Conservation (phyloP, 108 stramenopile species). For the Pseudonitzschia multiseries region DNA sequence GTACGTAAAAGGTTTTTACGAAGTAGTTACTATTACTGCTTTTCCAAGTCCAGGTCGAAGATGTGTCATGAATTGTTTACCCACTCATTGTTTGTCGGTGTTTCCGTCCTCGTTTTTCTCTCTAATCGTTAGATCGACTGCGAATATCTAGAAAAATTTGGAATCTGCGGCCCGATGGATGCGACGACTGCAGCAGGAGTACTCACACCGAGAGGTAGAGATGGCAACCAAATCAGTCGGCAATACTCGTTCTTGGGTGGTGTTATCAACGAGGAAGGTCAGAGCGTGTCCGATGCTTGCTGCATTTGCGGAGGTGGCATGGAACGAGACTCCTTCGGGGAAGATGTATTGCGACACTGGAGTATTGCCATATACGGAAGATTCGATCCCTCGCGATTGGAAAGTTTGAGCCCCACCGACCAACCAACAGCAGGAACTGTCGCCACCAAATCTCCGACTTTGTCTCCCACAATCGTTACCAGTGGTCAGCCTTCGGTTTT, state of each 20-base stretch:
- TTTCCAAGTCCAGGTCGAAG: neutral
- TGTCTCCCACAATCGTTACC: neutral
- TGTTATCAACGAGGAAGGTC: constrained; percentile 3
- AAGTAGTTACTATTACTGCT: no score
- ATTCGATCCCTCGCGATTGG: neutral
- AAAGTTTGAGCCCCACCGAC: neutral
- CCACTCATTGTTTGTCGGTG: no score
- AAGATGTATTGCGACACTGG: neutral
- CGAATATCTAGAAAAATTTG: constrained; percentile 9
- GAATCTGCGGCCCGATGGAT: neutral
- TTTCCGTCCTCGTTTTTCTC: neutral
- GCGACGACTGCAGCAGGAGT: neutral
- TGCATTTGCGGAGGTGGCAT: constrained; percentile 39
- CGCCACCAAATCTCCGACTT: neutral
- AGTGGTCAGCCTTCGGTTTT: neutral
- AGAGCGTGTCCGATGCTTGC: constrained; percentile 26
- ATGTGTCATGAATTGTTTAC: neutral
- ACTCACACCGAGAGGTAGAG: neutral
- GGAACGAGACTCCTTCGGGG: neutral
- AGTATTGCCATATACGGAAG: constrained; percentile 4
- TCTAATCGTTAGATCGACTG: constrained; percentile 9
- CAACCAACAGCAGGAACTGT: neutral
- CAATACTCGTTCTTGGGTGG: neutral
- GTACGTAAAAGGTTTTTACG: neutral
- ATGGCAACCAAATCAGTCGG: neutral